These are phyloP conservation scores for Marsdenia floribunda DNA, from an alignment of 257 asterid species.

Conservation along the genomic window DNA sequence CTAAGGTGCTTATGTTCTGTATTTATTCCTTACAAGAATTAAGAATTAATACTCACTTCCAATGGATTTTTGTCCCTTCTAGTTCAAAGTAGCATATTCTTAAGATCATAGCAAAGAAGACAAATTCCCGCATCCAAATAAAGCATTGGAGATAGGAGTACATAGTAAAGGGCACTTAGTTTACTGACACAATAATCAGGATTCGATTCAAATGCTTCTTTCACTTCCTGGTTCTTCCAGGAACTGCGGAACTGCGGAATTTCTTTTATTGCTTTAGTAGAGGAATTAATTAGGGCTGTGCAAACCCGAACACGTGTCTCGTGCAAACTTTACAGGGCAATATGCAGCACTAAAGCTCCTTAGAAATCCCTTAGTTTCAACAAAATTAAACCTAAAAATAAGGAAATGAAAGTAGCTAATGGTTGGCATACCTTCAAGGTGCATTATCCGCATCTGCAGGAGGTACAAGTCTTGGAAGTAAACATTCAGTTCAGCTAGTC, in stretches of 20 bases:
- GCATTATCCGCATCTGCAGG: constrained; percentile 31
- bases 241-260: background rate
- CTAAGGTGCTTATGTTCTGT: background rate
- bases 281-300: background rate
- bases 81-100: background rate
- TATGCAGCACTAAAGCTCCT: background rate
- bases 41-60: background rate
- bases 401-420: background rate
- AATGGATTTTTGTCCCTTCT: no score
- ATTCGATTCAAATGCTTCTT: background rate
- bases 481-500: constrained; percentile 12
- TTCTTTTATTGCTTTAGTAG: background rate
- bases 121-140: background rate
- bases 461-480: constrained; percentile 29
- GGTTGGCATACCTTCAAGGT: constrained; percentile 26
- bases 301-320: background rate
- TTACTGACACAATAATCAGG: background rate
- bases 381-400: background rate
- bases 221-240: background rate
- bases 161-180: no score
- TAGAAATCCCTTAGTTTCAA: background rate
- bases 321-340: background rate
- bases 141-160: no score
- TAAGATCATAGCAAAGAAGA: no score
- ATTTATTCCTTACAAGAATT: background rate